Evolutionary conservation across 768 basidiomycete genomes (phyloP), one percentile per base, ranked within the genome.

Genomic region (Steccherinum ochraceum): DNA sequence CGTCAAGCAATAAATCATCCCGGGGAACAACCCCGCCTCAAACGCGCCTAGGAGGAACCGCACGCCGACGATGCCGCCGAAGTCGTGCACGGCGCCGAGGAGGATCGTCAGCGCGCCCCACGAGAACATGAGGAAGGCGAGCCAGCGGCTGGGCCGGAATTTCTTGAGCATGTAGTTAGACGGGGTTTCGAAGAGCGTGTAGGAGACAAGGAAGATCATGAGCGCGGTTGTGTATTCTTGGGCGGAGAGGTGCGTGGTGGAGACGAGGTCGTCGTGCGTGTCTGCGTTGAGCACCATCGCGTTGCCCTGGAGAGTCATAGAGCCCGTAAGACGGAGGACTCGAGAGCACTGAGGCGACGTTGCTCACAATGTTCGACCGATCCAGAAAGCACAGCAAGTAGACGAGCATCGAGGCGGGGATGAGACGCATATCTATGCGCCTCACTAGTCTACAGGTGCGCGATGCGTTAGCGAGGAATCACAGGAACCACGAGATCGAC

Each of bases 21-120:
- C 73, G 0, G 71, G 74, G 58, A 71, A 74, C 5, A 73, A 58
- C 19, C 65, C 72, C 3, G 72, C 72, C 51, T 75, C 76, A 35
- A 72, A 67, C 5, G 64, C 61, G 3, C 74, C 76, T 11, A 75
- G 64, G 11, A 73, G 61, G 54, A 78, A 72, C 23, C 76, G 67
- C 49, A 71, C 65, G 5, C 61, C 69, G 7, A 70, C 63, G 50
- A 78, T 65, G 3, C 66, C 68, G 5, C 62, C 68, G 40, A 66
- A 69, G 49, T 63, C 70, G 40, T 67, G 62, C 21, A 72, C 63
- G 11, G 64, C 67, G 13, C 67, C 68, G 24, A 72, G 62, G 20
- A 67, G 61, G 52, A 70, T 69, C 23, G 70, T 68, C 48, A 70
- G 60, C 3, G 61, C 58, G 24, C 70, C 71, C 72, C 72, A 73